Percentiles rank a stretch among this genome's conserved stretches.
phyloP scores from a whole-genome alignment of 371 early-diverging fungal species.

The Basidiobolus meristosporus region DNA sequence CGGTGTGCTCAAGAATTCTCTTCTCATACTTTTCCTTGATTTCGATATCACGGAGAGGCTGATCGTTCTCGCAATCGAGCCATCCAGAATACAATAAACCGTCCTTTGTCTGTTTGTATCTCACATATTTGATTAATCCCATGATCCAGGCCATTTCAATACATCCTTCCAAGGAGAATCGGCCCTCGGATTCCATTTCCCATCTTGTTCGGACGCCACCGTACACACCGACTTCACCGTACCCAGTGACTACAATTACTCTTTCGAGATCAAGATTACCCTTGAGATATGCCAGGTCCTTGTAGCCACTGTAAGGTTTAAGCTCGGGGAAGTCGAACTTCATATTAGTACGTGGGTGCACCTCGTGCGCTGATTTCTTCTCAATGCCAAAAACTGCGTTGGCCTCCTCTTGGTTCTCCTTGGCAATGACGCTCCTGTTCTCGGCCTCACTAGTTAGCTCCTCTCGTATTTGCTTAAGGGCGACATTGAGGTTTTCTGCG shows the following conservation, averaged over 20 bases:
- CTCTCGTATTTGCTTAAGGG: conserved; percentile 50
- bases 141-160: conserved; percentile 96
- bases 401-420: conserved; percentile 58
- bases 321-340: conserved; percentile 77
- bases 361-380: conserved; percentile 54
- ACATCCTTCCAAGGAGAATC: conserved; percentile 88
- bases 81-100: conserved; percentile 75
- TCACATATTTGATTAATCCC: conserved; percentile 80
- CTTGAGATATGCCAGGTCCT: conserved; percentile 51
- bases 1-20: conserved; percentile 79
- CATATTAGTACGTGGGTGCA: conserved; percentile 83
- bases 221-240: conserved; percentile 87
- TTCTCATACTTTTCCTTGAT: conserved; percentile 87
- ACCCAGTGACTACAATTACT: conserved; percentile 86
- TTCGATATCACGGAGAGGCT: conserved; percentile 81
- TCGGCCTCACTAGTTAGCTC: conserved; percentile 67
- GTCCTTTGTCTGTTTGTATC: conserved; percentile 63
- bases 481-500: conserved; percentile 58
- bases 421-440: conserved; percentile 64
- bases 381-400: conserved; percentile 53
- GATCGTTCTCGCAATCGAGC: conserved; percentile 76
- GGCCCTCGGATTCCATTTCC: conserved; percentile 91
- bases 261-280: conserved; percentile 84
- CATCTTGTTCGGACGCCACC: conserved; percentile 89
- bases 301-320: conserved; percentile 38